These are phyloP conservation scores for Stephanodiscus triporus DNA, from an alignment of 108 stramenopile genomes.

Conservation along the genomic window DNA sequence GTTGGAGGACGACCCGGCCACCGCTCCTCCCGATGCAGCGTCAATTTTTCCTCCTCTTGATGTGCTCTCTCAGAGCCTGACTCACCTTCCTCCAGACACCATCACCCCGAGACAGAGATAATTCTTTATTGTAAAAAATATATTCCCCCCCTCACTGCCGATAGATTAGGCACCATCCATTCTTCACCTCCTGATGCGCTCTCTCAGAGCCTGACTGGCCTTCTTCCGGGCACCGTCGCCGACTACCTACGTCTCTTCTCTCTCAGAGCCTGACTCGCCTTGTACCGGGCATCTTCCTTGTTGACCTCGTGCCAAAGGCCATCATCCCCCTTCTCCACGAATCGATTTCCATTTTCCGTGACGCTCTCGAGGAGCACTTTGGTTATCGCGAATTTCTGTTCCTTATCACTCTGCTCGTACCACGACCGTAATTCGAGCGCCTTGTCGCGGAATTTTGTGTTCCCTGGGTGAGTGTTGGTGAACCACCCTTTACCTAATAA, in stretches of 20 bases:
- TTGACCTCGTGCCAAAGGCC: slow-evolving; percentile 48
- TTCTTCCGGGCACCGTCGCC: no score
- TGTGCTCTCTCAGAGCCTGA: slow-evolving; percentile 47
- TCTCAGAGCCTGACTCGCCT: slow-evolving; percentile 50
- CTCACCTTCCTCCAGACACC: slow-evolving; percentile 47
- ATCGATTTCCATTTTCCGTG: slow-evolving; percentile 27
- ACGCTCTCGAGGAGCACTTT: slow-evolving; percentile 35
- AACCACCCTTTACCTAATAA: slow-evolving; percentile 72
- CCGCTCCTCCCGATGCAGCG: slow-evolving; percentile 21
- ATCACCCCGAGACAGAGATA: no score
- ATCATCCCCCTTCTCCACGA: slow-evolving; percentile 46
- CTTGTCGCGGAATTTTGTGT: slow-evolving; percentile 62
- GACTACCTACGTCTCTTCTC: no score
- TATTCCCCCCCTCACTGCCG: no score
- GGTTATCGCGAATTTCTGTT: slow-evolving; percentile 37
- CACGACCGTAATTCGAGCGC: slow-evolving; percentile 16
- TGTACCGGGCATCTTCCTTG: slow-evolving; percentile 38
- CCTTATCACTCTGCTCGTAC: slow-evolving; percentile 28
- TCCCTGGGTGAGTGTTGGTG: slow-evolving; percentile 70
- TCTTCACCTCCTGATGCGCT: slow-evolving; percentile 5
- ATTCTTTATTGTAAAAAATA: no score
- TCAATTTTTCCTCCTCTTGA: slow-evolving; percentile 6
- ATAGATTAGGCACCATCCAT: no score
- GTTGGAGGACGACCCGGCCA: slow-evolving; percentile 7
- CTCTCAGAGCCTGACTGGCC: no score